Base-by-base conservation (phyloP, 768 basidiomycete species). In the Floccularia luteovirens region DNA sequence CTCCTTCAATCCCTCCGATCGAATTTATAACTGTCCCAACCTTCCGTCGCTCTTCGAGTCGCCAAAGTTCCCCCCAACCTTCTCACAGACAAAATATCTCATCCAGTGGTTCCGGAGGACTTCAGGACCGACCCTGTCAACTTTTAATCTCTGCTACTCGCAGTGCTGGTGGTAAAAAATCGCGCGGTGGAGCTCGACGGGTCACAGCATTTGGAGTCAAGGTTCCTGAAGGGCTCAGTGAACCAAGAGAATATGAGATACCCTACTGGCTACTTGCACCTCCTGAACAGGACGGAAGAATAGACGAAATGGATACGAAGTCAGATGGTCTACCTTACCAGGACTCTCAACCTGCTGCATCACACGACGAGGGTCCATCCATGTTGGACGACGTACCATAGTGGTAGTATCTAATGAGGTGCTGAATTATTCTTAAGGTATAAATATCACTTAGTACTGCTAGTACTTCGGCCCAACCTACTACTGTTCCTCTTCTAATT, bases 151-250 rank as follows among this genome's bases (percentile, higher is more conserved):
- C 74, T 38, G 79, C 79, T 4, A 50, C 69, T 20, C 74, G 77
- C 20, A 70, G 58, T 42, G 62, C 68, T 36, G 57, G 59, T 7
- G 60, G 63, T 27, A 31, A 66, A 11, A 62, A 61, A 14, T 59
- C 64, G 17, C 60, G 75, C 40, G 70, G 73, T 51, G 69, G 74
- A 8, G 66, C 69, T 45, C 66, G 80, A 42, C 68, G 74, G 45
- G 58, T 70, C 30, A 68, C 64, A 12, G 76, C 80, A 6, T 86
- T 83, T 50, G 82, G 83, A 0, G 61, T 64, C 31, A 69, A 74
- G 45, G 61, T 82, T n/a, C 75, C 74, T 4, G 48, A 53, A 1
- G 69, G 64, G 24, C 43, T 77, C 25, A 68, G 70, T 43, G 66
- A 71, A 39, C 43, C 60, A 22, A 63, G 58, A 44, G 79, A 82